A percentile compares a stretch with the other conserved stretches of the same genome.
Evolutionary conservation across 441 rosid genomes (phyloP).

Genomic region (Viola pubescens): DNA sequence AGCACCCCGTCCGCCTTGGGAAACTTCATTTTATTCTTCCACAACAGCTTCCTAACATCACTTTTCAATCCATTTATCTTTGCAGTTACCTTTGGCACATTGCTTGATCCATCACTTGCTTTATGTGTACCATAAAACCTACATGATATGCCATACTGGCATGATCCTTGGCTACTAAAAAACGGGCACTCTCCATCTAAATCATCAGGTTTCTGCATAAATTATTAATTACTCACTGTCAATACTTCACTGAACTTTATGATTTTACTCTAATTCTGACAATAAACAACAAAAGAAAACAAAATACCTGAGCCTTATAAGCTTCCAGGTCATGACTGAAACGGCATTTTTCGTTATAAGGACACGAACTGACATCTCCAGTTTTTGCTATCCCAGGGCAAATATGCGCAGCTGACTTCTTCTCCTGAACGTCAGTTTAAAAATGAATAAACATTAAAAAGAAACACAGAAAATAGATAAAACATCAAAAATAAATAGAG

Average conservation of each 20-base stretch:
- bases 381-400: constrained; percentile 69
- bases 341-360: constrained; percentile 57
- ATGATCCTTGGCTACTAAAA: constrained; percentile 35
- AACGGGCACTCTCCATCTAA: constrained; percentile 88
- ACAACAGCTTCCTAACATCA: constrained; percentile 75
- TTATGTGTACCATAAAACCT: constrained; percentile 67
- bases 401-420: constrained; percentile 48
- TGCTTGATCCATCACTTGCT: constrained; percentile 17
- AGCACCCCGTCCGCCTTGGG: constrained; percentile 67
- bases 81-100: constrained; percentile 18
- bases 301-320: constrained; percentile 60
- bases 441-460: not conserved
- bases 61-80: constrained; percentile 66
- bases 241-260: not conserved
- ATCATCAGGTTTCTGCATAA: constrained; percentile 72
- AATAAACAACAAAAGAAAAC: not conserved
- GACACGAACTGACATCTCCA: constrained; percentile 58
- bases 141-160: constrained; percentile 77
- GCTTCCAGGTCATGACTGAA: constrained; percentile 76
- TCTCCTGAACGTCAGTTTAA: constrained; percentile 27
- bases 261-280: not conserved
- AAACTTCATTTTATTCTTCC: constrained; percentile 76
- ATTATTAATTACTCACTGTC: not conserved
- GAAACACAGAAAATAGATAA: not conserved
- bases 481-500: not conserved